phyloP scores from a whole-genome alignment of 2,329 filamentous ascomycete species.

The Mariannaea sp. region DNA sequence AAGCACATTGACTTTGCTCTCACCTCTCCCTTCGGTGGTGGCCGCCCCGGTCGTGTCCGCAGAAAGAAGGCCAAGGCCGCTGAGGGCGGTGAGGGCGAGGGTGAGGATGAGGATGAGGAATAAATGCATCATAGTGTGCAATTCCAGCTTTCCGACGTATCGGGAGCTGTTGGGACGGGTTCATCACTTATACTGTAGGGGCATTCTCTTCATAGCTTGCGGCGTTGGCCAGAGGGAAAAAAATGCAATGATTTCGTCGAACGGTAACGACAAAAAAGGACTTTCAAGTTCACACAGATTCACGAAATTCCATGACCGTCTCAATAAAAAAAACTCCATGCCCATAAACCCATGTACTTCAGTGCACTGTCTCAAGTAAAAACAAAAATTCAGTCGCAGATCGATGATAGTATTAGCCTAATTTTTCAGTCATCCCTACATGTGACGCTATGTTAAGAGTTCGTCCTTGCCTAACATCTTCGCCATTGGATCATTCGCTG shows the following conservation, averaged over 20 bases:
- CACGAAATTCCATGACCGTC: slow-evolving; percentile 26
- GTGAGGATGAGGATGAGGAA: slow-evolving; percentile 85
- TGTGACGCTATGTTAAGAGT: slow-evolving; percentile 32
- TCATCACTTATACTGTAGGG: slow-evolving; percentile 46
- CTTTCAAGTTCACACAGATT: slow-evolving; percentile 28
- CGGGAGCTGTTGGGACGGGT: slow-evolving; percentile 40
- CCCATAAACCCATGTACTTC: no score
- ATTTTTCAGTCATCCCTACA: neutral
- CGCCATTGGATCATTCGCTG: slow-evolving; percentile 86
- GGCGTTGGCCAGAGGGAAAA: slow-evolving; percentile 58
- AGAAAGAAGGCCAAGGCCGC: slow-evolving; percentile 99
- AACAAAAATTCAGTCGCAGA: no score
- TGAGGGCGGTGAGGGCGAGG: slow-evolving; percentile 79
- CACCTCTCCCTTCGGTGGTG: slow-evolving; percentile 96
- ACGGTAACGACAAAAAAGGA: slow-evolving; percentile 35
- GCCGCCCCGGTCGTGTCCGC: slow-evolving; percentile 94
- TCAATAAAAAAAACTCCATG: slow-evolving; percentile 12
- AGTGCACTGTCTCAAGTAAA: no score
- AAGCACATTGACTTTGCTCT: slow-evolving; percentile 99
- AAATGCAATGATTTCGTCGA: slow-evolving; percentile 49
- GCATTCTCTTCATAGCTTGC: slow-evolving; percentile 53
- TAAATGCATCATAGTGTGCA: slow-evolving; percentile 50
- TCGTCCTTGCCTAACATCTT: slow-evolving; percentile 77
- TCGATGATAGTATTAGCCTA: neutral
- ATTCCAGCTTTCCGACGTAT: slow-evolving; percentile 39